These are phyloP conservation scores for Aspergillus terreus DNA, from an alignment of 2,329 filamentous ascomycete species.

Conservation along the genomic window DNA sequence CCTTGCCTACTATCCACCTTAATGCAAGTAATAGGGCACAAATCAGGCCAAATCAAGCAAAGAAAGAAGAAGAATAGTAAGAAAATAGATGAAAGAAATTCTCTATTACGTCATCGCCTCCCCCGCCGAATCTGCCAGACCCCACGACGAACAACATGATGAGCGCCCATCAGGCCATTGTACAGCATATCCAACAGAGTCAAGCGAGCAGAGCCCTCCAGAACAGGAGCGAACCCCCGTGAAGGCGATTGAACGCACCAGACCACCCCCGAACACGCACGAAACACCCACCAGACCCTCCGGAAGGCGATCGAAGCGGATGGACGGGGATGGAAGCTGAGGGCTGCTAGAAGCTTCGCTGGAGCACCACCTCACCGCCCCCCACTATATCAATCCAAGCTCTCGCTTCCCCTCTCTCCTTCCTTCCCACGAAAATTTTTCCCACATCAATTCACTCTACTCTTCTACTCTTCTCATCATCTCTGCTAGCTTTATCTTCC, in stretches of 20 bases:
- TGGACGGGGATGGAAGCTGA: conserved; percentile 36
- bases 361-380: conserved; percentile 36
- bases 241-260: not conserved
- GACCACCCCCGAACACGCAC: not conserved
- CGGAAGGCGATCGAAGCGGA: conserved; percentile 31
- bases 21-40: too few species aligned
- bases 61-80: not conserved
- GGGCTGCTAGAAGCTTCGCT: conserved; percentile 41
- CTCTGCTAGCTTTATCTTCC: not conserved
- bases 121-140: not conserved
- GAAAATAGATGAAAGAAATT: not conserved
- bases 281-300: not conserved
- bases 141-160: too few species aligned
- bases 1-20: too few species aligned
- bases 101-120: not conserved
- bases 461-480: conserved; percentile 7
- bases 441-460: conserved; percentile 11
- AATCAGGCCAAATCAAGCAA: too few species aligned
- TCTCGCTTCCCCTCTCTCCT: conserved; percentile 19
- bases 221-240: not conserved
- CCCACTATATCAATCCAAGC: conserved; percentile 38
- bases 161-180: too few species aligned
- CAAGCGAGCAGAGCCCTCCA: not conserved
- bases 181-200: not conserved
- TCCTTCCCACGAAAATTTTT: conserved; percentile 10